Conservation (phyloP, 345 rosid genomes). For the Trapa incisa region DNA sequence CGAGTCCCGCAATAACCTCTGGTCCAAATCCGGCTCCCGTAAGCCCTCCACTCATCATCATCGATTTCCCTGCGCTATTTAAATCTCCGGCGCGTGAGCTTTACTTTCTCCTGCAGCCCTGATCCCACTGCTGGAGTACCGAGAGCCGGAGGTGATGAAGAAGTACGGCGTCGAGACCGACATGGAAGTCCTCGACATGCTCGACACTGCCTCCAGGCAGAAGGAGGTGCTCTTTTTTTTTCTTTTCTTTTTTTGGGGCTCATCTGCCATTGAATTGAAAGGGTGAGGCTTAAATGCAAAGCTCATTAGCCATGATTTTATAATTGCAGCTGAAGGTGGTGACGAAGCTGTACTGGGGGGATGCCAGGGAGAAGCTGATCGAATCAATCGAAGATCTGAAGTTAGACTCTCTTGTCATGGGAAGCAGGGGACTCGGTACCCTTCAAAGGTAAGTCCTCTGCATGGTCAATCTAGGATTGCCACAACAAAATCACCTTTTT, state of each 20-base stretch:
- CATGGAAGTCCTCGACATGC: constrained; percentile 54
- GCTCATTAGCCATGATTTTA: not conserved
- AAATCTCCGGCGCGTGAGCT: too few species aligned
- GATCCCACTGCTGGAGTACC: constrained; percentile 72
- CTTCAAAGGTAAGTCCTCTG: constrained; percentile 38
- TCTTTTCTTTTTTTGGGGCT: too few species aligned
- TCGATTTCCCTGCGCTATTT: too few species aligned
- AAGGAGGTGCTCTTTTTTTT: constrained; percentile 40
- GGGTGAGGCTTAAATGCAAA: not conserved
- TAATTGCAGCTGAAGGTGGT: constrained; percentile 29
- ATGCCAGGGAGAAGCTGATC: constrained; percentile 73
- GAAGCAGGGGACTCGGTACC: constrained; percentile 92
- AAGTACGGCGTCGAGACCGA: constrained; percentile 51
- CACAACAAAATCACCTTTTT: too few species aligned
- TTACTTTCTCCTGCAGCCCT: constrained; percentile 37
- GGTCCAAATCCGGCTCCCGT: constrained; percentile 75
- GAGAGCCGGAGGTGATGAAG: constrained; percentile 61
- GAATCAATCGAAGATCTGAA: constrained; percentile 68
- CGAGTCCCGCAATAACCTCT: constrained; percentile 41
- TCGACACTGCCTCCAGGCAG: constrained; percentile 77
- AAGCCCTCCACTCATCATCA: constrained; percentile 10
- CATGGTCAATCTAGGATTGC: too few species aligned
- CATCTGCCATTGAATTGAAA: too few species aligned
- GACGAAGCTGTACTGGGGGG: constrained; percentile 82
- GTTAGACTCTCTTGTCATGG: constrained; percentile 77